Evolutionary conservation across 495 filamentous ascomycete genomes (phyloP).

Genomic region (Pseudoneurospora amorphoporcata): DNA sequence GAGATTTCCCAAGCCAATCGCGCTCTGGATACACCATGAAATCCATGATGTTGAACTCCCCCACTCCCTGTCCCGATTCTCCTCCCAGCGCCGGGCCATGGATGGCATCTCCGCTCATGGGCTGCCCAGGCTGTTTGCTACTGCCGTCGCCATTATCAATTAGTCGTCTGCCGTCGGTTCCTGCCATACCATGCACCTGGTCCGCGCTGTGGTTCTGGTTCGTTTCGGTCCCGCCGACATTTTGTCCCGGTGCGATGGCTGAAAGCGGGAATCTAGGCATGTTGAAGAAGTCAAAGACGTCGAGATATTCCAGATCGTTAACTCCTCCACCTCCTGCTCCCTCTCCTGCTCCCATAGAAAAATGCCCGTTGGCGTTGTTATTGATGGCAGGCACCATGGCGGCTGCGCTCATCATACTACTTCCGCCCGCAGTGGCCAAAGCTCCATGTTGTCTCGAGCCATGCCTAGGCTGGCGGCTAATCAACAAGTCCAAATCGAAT

Average conservation of each 20-base stretch:
- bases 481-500: slow-evolving; percentile 79
- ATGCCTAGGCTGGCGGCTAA: slow-evolving; percentile 66
- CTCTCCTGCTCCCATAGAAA: not conserved
- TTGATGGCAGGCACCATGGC: not conserved
- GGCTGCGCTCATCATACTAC: slow-evolving; percentile 6
- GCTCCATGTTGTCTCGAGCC: slow-evolving; percentile 21
- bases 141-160: not conserved
- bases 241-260: slow-evolving; percentile 19
- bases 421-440: slow-evolving; percentile 17
- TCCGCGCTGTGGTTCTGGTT: slow-evolving; percentile 7
- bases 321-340: slow-evolving; percentile 10
- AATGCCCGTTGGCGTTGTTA: not conserved
- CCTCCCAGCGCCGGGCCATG: slow-evolving; percentile 1
- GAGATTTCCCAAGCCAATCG: slow-evolving; percentile 41
- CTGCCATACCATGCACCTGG: not conserved
- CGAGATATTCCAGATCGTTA: slow-evolving; percentile 80
- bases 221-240: slow-evolving; percentile 14
- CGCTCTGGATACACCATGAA: slow-evolving; percentile 54
- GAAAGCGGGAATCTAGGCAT: slow-evolving; percentile 56
- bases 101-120: not conserved
- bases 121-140: not conserved
- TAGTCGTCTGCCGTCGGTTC: not conserved
- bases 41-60: slow-evolving; percentile 55
- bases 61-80: slow-evolving; percentile 13
- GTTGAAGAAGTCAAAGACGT: slow-evolving; percentile 92